Base-by-base conservation (phyloP, 257 asterid genomes). In the Solanum phureja region DNA sequence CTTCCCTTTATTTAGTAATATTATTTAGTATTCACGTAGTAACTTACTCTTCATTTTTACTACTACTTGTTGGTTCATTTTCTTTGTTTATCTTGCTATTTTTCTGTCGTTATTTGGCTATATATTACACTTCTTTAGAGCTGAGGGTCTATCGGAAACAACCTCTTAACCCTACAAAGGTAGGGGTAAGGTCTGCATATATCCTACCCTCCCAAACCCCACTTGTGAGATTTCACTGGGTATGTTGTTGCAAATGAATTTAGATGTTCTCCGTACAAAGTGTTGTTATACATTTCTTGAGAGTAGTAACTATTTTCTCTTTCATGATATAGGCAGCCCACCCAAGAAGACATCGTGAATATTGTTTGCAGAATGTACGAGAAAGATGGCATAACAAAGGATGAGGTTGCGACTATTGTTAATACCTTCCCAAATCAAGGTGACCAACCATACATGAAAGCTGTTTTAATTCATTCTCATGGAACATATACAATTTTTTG, bases 381-480 rank as follows among this genome's bases (percentile, higher is more conserved):
- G 95, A 96, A 95, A 93, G 98, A 96, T 88, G 98, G 98, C 83
- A 92, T 96, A 81, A 91, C 92, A 71, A 93, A 29, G 91, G 94
- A 93, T 83, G 97, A 94, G 83, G 96, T 95, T 91, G 89, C 87
- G 71, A 86, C 87, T 66, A 82, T 96, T 37, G 98, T 95, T 76
- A 89, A 89, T 31, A 92, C 94, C 87, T 96, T 95, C 90, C 99
- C 99, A 40, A 93, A 92, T 90, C 99, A 96, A 96, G 98, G 99
- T 96, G 90, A 68, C 40, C 34, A 14, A 24, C 42, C 19, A 35
- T 58, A 76, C 56, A 85, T 66, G 81, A 71, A 40, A 84, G 33
- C 31, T 64, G 31, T 69, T 37, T 66, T 38, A 37, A 38, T 27
- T 35, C 1, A 3, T 35, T 42, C 64, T 77, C 84, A 42, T 24